Base-by-base conservation (phyloP, 208 protist genomes). In the Zelonia costaricensis region DNA sequence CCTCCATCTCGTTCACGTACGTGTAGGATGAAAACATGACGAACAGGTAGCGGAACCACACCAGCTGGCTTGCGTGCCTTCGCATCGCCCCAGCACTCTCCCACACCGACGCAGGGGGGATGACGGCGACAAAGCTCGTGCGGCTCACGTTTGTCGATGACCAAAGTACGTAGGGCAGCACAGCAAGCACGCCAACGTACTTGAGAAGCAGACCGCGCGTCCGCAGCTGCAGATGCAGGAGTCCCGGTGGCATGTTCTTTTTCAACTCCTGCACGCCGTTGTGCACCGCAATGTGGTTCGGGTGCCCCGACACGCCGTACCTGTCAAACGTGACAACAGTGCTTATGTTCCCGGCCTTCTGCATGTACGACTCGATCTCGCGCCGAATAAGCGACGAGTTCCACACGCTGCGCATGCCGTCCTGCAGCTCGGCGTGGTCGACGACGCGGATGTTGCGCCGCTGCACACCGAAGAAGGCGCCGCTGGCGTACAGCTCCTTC, bases 31-130 rank as follows among this genome's bases (percentile, higher is more conserved):
- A 98, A 74, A 98, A 98, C 1, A 92, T 23, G 10, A 99, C 78
- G 82, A 98, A 99, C 33, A 99, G 66, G 56, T 96, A 94, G 45
- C 98, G 80, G 65, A 98, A 99, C 97, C 98, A 99, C 39, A 98
- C 94, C 8, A 98, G 77, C 77, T 99, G 98, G 16, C 77, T 90
- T 9, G 68, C 52, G 66, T 99, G 98, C 36, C 72, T 67, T 55
- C 70, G 54, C 97, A 99, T 98, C 2, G 86, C 88, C 18, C 44
- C 47, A 53, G 76, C 90, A 49, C 78, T 90, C 23, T 53, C 74
- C 39, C 79, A 69, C n/a, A 76, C 57, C 6, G 65, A 71, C 13
- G 55, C 20, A 18, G 84, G 84, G 22, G 86, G 76, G 33, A 87
- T 82, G 16, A 89, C 16, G 25, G 87, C 69, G 36, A 65, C 68